A percentile compares a stretch with the other conserved stretches of the same genome.
Evolutionary conservation across 176 grass and related monocot species (phyloP).

Genomic region (Tillandsia fasciculata): DNA sequence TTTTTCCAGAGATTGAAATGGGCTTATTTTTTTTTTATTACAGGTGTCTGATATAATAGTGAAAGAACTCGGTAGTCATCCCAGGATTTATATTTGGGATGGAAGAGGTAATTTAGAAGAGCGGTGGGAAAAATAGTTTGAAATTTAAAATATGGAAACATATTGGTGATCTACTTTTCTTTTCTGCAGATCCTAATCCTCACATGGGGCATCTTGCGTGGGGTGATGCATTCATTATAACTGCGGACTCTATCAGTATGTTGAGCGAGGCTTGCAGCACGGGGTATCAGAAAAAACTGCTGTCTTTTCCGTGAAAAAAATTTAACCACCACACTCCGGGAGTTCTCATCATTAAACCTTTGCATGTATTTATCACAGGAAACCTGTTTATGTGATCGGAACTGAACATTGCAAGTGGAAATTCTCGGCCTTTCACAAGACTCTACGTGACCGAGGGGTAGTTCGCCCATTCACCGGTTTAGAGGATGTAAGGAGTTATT

Average conservation of each 20-base stretch:
- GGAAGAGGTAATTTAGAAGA: constrained; percentile 56
- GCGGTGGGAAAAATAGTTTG: neutral
- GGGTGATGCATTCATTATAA: constrained; percentile 93
- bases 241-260: constrained; percentile 84
- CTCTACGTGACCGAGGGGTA: constrained; percentile 58
- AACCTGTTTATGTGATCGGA: constrained; percentile 90
- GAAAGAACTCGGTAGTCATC: constrained; percentile 58
- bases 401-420: constrained; percentile 87
- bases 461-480: constrained; percentile 71
- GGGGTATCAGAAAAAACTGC: constrained; percentile 29
- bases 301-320: neutral
- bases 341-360: constrained; percentile 16
- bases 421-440: constrained; percentile 81
- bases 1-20: constrained; percentile 2
- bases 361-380: constrained; percentile 38
- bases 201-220: constrained; percentile 93
- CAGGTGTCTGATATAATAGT: constrained; percentile 58
- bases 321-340: neutral
- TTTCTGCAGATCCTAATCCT: constrained; percentile 67
- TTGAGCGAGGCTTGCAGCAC: constrained; percentile 95
- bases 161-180: constrained; percentile 10
- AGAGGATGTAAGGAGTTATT: constrained; percentile 62
- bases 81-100: constrained; percentile 75
- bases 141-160: neutral
- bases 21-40: constrained; percentile 15